Evolutionary conservation across 306 rosid species (phyloP).

Genomic region (Dalbergia cochinchinensis): DNA sequence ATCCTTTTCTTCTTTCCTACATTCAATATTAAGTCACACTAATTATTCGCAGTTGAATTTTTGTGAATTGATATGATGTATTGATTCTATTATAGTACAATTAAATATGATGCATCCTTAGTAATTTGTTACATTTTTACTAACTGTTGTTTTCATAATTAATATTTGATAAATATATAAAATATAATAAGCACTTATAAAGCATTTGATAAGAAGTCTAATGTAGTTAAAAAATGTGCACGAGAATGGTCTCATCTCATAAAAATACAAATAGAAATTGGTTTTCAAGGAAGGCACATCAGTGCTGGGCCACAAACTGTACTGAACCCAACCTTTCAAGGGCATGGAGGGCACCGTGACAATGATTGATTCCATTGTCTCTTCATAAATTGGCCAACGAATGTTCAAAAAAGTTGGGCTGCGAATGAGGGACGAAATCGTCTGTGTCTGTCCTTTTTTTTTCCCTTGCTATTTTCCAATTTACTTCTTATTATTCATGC

Average conservation of each 20-base stretch:
- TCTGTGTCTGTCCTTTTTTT: too few relatives aligned
- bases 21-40: not conserved
- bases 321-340: constrained; percentile 1
- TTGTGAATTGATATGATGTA: too few relatives aligned
- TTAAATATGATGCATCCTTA: too few relatives aligned
- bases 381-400: constrained; percentile 27
- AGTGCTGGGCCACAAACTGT: not conserved
- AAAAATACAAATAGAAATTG: not conserved
- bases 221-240: not conserved
- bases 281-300: not conserved
- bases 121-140: too few relatives aligned
- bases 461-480: too few relatives aligned
- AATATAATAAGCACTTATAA: too few relatives aligned
- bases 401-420: constrained; percentile 30
- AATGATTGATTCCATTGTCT: constrained; percentile 51
- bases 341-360: constrained; percentile 35
- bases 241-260: not conserved
- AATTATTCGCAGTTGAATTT: not conserved
- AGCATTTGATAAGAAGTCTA: too few relatives aligned
- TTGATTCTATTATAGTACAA: too few relatives aligned
- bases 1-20: not conserved
- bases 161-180: too few relatives aligned
- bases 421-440: not conserved
- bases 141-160: too few relatives aligned
- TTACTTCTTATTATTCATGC: too few relatives aligned